phyloP scores from a whole-genome alignment of 2,329 filamentous ascomycete species.

The Colletotrichum endophyticum region DNA sequence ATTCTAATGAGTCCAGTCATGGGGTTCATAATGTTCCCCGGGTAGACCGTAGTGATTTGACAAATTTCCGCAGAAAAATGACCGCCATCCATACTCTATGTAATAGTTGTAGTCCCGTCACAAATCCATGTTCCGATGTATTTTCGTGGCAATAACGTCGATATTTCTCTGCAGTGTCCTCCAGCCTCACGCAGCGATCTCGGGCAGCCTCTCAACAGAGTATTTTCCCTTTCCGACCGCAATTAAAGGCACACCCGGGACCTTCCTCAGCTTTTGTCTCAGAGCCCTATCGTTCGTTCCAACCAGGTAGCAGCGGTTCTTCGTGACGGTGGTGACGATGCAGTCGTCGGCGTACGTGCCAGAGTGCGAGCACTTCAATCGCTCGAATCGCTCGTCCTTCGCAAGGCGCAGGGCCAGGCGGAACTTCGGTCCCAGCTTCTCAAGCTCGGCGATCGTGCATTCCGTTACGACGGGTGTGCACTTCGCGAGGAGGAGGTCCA shows the following conservation, averaged over 20 bases:
- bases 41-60: background rate
- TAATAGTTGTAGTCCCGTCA: background rate
- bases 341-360: background rate
- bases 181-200: background rate
- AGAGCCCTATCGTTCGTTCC: background rate
- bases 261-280: background rate
- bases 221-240: background rate
- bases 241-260: background rate
- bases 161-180: background rate
- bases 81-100: rapidly evolving
- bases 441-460: background rate
- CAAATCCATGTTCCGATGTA: background rate
- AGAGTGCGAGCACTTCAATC: background rate
- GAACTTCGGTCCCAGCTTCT: background rate
- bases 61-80: background rate
- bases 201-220: background rate
- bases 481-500: background rate
- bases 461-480: background rate
- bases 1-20: background rate
- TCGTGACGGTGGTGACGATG: background rate
- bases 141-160: background rate
- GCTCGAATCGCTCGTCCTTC: background rate
- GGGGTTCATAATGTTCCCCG: background rate
- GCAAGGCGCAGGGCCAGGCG: background rate
- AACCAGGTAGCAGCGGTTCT: background rate